A percentile compares a stretch with the other conserved stretches of the same genome.
phyloP scores from a whole-genome alignment of 2,329 filamentous ascomycete species.

The Curvularia sp. region DNA sequence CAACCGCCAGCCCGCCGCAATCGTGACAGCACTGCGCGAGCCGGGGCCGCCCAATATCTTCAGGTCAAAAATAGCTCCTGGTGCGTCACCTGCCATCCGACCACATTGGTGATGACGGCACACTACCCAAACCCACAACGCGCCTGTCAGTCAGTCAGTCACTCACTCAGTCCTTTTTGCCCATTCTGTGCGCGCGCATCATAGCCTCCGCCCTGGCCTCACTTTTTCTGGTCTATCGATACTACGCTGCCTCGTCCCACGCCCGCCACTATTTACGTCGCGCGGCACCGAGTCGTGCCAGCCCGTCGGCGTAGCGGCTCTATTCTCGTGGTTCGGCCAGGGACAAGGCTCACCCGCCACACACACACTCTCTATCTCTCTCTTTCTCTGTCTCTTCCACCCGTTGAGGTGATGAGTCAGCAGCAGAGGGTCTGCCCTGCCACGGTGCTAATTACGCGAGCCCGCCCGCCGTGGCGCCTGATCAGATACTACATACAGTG shows the following conservation, averaged over 20 bases:
- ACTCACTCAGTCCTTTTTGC: conserved; percentile 5
- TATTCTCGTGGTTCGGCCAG: conserved; percentile 15
- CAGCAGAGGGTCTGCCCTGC: neutral
- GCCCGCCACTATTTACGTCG: conserved; percentile 12
- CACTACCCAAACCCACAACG: neutral
- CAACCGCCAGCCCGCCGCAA: neutral
- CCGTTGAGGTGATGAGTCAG: conserved; percentile 9
- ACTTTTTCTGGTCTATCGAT: conserved; percentile 9
- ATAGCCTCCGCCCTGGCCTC: conserved; percentile 3
- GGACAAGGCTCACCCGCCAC: neutral
- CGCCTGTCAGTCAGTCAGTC: neutral
- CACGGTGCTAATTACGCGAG: neutral
- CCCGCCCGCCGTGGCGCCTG: neutral
- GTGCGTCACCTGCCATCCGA: conserved; percentile 32
- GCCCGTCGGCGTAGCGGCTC: conserved; percentile 8
- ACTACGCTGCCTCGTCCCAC: conserved; percentile 21
- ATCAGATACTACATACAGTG: conserved; percentile 19
- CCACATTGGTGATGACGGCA: neutral
- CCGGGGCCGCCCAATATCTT: conserved; percentile 33
- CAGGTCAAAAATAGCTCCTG: conserved; percentile 37
- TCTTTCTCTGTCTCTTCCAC: too few relatives aligned
- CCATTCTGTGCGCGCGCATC: conserved; percentile 5
- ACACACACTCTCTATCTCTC: too few relatives aligned
- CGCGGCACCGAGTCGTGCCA: conserved; percentile 8
- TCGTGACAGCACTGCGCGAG: conserved; percentile 30